Conservation (phyloP, 768 basidiomycete species). For the Mycena indigotica region DNA sequence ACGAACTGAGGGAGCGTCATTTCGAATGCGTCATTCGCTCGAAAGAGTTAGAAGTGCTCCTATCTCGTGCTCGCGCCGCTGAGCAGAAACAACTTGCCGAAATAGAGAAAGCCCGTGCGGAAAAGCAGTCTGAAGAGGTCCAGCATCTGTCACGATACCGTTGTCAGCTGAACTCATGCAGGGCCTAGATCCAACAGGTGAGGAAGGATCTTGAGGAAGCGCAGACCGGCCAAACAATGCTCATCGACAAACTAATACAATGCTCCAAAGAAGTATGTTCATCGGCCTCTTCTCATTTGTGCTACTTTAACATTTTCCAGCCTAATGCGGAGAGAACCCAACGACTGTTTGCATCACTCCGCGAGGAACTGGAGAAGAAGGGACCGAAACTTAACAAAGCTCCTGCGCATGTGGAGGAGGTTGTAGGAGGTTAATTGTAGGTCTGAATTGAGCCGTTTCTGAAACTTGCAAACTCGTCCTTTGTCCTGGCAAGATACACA, state of each 20-base stretch:
- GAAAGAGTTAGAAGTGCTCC: conserved; percentile 85
- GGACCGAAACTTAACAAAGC: conserved; percentile 48
- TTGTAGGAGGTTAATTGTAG: conserved; percentile 45
- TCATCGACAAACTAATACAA: conserved; percentile 81
- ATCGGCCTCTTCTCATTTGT: neutral
- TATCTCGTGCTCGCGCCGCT: conserved; percentile 84
- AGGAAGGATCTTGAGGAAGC: conserved; percentile 80
- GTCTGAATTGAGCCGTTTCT: conserved; percentile 16
- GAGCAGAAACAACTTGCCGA: conserved; percentile 86
- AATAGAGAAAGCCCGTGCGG: conserved; percentile 67
- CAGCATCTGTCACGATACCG: conserved; percentile 28
- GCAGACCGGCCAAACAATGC: conserved; percentile 73
- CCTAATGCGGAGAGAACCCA: conserved; percentile 84
- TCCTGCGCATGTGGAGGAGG: conserved; percentile 46
- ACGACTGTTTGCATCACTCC: conserved; percentile 75
- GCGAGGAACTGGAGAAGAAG: conserved; percentile 82
- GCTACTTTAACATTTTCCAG: conserved; percentile 35
- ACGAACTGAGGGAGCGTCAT: conserved; percentile 88
- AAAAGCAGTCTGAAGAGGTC: conserved; percentile 77
- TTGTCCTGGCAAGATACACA: conserved; percentile 8
- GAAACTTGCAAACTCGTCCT: conserved; percentile 6
- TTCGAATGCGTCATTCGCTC: conserved; percentile 92
- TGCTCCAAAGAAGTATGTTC: conserved; percentile 83
- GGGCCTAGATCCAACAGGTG: conserved; percentile 60
- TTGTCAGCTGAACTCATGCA: conserved; percentile 22